These are phyloP conservation scores for Sutorius eximius DNA, from an alignment of 1,284 basidiomycete species.

Conservation along the genomic window DNA sequence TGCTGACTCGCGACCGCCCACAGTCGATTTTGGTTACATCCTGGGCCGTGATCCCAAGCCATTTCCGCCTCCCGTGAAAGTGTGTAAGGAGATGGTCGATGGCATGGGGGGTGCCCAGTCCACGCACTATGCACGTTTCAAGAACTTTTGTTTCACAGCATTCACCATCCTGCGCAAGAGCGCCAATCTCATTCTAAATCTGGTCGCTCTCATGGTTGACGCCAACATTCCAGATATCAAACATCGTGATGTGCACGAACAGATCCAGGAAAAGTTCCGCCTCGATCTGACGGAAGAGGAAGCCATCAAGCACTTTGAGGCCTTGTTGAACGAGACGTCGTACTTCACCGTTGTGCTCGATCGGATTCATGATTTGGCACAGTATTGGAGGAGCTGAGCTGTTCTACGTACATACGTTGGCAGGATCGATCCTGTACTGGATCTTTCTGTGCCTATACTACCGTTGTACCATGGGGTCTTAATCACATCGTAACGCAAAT, in stretches of 20 bases:
- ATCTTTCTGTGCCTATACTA: slow-evolving; percentile 6
- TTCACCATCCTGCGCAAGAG: slow-evolving; percentile 95
- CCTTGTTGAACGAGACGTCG: slow-evolving; percentile 90
- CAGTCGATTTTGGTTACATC: slow-evolving; percentile 99
- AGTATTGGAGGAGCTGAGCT: slow-evolving; percentile 73
- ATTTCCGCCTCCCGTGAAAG: slow-evolving; percentile 96
- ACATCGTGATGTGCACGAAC: slow-evolving; percentile 79
- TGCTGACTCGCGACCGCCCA: slow-evolving; percentile 9
- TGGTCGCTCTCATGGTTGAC: slow-evolving; percentile 97
- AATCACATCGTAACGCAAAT: too few species aligned
- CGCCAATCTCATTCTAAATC: slow-evolving; percentile 96
- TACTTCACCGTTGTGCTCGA: slow-evolving; percentile 93
- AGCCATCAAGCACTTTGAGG: slow-evolving; percentile 96
- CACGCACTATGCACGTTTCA: slow-evolving; percentile 91
- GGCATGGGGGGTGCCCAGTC: slow-evolving; percentile 97
- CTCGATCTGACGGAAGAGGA: slow-evolving; percentile 93
- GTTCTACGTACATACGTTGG: background rate
- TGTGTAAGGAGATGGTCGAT: slow-evolving; percentile 99
- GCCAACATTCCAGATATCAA: slow-evolving; percentile 98
- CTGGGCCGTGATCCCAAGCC: slow-evolving; percentile 97
- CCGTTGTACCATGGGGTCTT: background rate
- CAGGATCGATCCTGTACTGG: background rate
- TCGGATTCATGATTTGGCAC: slow-evolving; percentile 84
- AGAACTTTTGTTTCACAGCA: slow-evolving; percentile 93
- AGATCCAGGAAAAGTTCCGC: slow-evolving; percentile 96